These are phyloP conservation scores for Aeminium ludgeri DNA, from an alignment of 495 filamentous ascomycete species.

Conservation along the genomic window DNA sequence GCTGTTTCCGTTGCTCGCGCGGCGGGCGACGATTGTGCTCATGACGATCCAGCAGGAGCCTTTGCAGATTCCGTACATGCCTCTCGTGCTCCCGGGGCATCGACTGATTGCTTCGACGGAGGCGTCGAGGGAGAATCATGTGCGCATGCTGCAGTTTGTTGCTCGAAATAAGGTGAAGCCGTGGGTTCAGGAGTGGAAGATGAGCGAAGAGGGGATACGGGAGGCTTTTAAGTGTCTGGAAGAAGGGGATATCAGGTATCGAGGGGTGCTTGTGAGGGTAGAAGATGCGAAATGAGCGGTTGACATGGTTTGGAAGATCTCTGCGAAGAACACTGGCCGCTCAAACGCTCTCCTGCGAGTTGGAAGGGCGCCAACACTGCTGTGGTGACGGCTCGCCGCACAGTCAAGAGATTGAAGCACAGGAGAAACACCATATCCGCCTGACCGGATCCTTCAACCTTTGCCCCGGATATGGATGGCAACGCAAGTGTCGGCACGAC, in stretches of 20 bases:
- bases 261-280: slow-evolving; percentile 2
- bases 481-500: no score
- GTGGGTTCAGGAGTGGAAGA: slow-evolving; percentile 5
- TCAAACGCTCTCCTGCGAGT: no score
- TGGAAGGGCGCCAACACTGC: no score
- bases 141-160: slow-evolving; percentile 6
- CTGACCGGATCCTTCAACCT: no score
- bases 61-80: slow-evolving; percentile 3
- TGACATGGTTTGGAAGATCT: no score
- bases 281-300: no score
- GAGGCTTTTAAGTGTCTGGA: slow-evolving; percentile 1
- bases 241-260: not conserved
- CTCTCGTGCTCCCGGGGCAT: slow-evolving; percentile 1
- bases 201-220: not conserved
- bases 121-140: slow-evolving; percentile 3
- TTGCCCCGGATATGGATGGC: no score
- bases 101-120: slow-evolving; percentile 3
- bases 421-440: no score
- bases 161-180: slow-evolving; percentile 1
- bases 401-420: no score
- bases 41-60: slow-evolving; percentile 5
- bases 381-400: no score
- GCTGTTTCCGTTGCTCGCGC: slow-evolving; percentile 1
- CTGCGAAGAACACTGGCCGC: no score
- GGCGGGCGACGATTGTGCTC: slow-evolving; percentile 3